phyloP scores from a whole-genome alignment of 768 basidiomycete genomes.

The Boletus barrowsii region DNA sequence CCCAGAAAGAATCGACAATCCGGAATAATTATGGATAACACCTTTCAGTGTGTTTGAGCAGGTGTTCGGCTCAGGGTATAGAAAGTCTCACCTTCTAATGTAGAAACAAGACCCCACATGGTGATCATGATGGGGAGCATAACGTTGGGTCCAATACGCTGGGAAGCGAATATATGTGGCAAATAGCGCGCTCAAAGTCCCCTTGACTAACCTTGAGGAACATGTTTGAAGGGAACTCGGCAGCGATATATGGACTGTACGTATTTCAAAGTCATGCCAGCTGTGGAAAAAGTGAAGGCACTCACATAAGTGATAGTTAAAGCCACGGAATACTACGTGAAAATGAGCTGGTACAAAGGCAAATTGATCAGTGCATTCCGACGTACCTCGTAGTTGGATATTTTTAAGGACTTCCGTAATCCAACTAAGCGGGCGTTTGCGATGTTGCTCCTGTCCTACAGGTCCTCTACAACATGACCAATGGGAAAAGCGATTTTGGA shows the following conservation, averaged over 20 bases:
- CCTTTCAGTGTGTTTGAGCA: conserved; percentile 22
- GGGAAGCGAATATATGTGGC: background rate
- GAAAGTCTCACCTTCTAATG: conserved; percentile 50
- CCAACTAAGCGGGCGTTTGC: conserved; percentile 63
- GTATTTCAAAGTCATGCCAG: background rate
- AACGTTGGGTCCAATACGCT: conserved; percentile 52
- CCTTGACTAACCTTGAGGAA: conserved; percentile 41
- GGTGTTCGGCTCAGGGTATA: background rate
- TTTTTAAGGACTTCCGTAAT: conserved; percentile 47
- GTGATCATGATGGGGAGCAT: conserved; percentile 60
- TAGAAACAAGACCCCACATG: conserved; percentile 65
- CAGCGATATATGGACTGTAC: conserved; percentile 48
- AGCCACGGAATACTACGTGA: conserved; percentile 34
- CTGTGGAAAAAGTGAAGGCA: background rate
- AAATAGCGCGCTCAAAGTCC: background rate
- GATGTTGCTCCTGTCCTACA: conserved; percentile 43
- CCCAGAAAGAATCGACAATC: conserved; percentile 55
- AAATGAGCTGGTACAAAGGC: background rate
- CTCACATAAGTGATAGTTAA: conserved; percentile 29
- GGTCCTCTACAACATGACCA: background rate
- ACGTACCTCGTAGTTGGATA: conserved; percentile 23
- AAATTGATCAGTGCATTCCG: background rate
- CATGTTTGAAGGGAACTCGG: conserved; percentile 62
- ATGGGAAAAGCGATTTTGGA: background rate
- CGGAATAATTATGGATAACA: conserved; percentile 46